Evolutionary conservation across 257 asterid genomes (phyloP).

Genomic region (Solanum bulbocastanum): DNA sequence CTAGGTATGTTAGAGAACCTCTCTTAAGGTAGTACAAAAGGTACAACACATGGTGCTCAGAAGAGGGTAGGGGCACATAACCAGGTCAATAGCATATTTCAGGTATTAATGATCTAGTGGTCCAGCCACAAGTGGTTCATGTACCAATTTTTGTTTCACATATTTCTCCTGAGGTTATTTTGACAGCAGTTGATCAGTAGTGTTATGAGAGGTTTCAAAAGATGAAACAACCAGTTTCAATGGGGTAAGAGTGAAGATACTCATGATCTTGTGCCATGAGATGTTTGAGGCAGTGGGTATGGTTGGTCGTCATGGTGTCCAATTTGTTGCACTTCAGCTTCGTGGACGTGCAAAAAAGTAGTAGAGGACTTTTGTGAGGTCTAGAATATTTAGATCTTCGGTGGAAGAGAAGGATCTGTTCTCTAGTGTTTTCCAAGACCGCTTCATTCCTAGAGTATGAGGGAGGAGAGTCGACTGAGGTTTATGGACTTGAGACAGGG

Average conservation of each 20-base stretch:
- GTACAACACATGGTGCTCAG: neutral
- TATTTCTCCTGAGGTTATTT: neutral
- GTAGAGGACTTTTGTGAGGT: neutral
- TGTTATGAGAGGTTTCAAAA: neutral
- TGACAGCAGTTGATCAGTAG: neutral
- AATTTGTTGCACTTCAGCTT: neutral
- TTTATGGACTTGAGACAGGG: neutral
- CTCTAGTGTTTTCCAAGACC: neutral
- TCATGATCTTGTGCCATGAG: neutral
- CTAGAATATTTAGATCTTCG: no score
- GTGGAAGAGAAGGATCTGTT: no score
- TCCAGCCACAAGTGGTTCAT: neutral
- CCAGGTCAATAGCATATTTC: fast-evolving
- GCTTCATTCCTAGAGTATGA: neutral
- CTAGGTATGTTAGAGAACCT: neutral
- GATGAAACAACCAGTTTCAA: neutral
- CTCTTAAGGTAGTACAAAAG: neutral
- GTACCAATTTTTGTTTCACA: neutral
- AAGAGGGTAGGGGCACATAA: neutral
- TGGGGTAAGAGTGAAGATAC: neutral
- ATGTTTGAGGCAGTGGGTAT: neutral
- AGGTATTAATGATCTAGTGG: neutral
- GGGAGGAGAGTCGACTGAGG: neutral
- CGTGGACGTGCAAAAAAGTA: neutral
- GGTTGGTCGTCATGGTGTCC: neutral